Evolutionary conservation across 78 protist species (phyloP), one percentile per base, ranked within the genome.

Genomic region (Ministeria vibrans): DNA sequence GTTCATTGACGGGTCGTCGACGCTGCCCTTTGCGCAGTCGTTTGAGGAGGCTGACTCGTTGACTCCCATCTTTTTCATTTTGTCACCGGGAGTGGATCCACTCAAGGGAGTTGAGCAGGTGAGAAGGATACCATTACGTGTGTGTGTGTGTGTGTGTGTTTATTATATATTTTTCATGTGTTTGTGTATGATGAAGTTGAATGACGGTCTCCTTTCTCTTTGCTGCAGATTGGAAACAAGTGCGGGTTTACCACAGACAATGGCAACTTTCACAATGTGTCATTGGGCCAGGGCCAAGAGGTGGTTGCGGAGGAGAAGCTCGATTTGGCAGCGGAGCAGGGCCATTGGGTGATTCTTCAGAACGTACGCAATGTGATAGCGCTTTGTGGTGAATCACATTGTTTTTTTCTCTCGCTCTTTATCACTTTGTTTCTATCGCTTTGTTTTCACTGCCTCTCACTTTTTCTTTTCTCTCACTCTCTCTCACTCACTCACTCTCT

Each of bases 271-370:
- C 28, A 44, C 62, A 7, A 73, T 39, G 86, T 92, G 32, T 87
- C 97, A 43, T 90, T 94, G 32, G 97, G 95, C 2, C 93, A 91
- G 71, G 97, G 97, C 46, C 97, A 94, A 83, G 94, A 88, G 74
- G 84, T 78, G 4, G 45, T 86, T 9, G 97, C 95, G 15, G 90
- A 86, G 79, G 32, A 46, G 20, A 75, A 84, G 41, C 80, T 88
- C 9, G 85, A 68, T 22, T 23, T 22, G 22, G 55, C 59, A 34
- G 15, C 30, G 44, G 5, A 1, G 22, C 64, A 83, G 25, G 87
- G 96, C n/a, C 82, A 78, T 22, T 92, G 96, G 96, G 91, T 85
- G 32, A 79, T 92, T 76, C 87, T 95, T 20, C 79, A 91, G 78
- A 95, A 95, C 75, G n/a, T n/a, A n/a, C n/a, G n/a, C n/a, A n/a